Evolutionary conservation across 2,329 filamentous ascomycete species (phyloP), one percentile per base, ranked within the genome.

Genomic region (Aspergillus glaucus): DNA sequence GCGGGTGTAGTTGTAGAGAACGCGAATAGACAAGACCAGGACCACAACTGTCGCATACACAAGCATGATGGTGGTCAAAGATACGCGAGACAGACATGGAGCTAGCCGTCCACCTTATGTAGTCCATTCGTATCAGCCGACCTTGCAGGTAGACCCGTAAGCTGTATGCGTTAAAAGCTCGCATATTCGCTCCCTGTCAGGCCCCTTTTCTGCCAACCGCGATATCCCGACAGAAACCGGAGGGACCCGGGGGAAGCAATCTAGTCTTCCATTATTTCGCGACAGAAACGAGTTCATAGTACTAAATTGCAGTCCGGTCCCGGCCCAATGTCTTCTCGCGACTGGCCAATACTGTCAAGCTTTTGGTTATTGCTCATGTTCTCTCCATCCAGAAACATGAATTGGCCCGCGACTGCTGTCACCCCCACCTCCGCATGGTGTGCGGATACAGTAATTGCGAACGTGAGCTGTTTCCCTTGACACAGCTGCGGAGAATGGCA

Each of bases 151-250:
- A 12, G 37, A 10, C 19, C 37, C 37, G 10, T 40, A 21, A 21
- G 37, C 15, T 40, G 37, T 19, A 40, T 12, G 37, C 37, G 17
- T 22, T 1, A 30, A 10, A 22, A 14, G 9, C 8, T 21, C 8
- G 37, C 10, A 21, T 40, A 4, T 17, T 40, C 10, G 37, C 17
- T 21, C 22, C 8, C 37, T 40, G 37, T 6, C 19, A 40, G 21
- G 36, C 39, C 43, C 45, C 19, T 50, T 50, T 52, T 37, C 30
- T 37, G 12, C 47, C 17, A 49, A 48, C 53, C 54, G 54, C 47
- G 46, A 50, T 48, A 47, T 51, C 51, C 55, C 50, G 52, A 49
- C 17, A 49, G 50, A 49, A 51, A 54, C 48, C 54, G 56, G 51
- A 40, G 37, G 39, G 28, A 30, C 22, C 50, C 44, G 48, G 45